phyloP scores from a whole-genome alignment of 306 rosid species.

The Astragalus glycyphyllos region DNA sequence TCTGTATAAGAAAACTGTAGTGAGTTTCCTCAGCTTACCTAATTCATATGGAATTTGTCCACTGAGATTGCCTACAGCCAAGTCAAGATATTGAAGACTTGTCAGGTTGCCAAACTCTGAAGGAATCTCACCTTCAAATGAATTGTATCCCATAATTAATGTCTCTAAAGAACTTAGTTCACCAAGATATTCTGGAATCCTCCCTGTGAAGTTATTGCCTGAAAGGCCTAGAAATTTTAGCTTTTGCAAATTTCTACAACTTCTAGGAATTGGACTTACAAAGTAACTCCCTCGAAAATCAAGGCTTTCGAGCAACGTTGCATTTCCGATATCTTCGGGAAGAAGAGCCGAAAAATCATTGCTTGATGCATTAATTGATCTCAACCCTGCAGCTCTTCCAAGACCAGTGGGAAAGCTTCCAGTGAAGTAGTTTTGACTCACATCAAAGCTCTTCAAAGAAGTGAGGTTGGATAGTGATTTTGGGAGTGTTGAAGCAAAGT shows the following conservation, averaged over 20 bases:
- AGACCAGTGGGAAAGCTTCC: constrained; percentile 78
- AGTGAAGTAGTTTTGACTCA: constrained; percentile 79
- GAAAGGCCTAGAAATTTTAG: constrained; percentile 86
- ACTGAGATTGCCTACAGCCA: constrained; percentile 76
- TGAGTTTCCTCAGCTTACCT: constrained; percentile 68
- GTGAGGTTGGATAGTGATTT: constrained; percentile 61
- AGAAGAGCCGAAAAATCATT: constrained; percentile 75
- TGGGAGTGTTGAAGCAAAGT: constrained; percentile 63
- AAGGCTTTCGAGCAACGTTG: constrained; percentile 65
- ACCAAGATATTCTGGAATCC: constrained; percentile 67
- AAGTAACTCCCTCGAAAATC: constrained; percentile 90
- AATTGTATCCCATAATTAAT: constrained; percentile 81
- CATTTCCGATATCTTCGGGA: constrained; percentile 82
- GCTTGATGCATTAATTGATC: constrained; percentile 73
- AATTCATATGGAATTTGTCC: constrained; percentile 83
- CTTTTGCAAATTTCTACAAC: constrained; percentile 66
- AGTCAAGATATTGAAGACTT: constrained; percentile 80
- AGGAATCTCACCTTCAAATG: constrained; percentile 77
- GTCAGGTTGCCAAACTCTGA: constrained; percentile 78
- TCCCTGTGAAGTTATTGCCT: constrained; percentile 79
- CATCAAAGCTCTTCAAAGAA: constrained; percentile 69
- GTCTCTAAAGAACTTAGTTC: constrained; percentile 72
- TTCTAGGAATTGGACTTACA: constrained; percentile 71
- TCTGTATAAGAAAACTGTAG: constrained; percentile 73
- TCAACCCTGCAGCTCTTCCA: constrained; percentile 61